phyloP scores from a whole-genome alignment of 202 grass and related monocot species.

The Thinopyrum obtusiflorum region DNA sequence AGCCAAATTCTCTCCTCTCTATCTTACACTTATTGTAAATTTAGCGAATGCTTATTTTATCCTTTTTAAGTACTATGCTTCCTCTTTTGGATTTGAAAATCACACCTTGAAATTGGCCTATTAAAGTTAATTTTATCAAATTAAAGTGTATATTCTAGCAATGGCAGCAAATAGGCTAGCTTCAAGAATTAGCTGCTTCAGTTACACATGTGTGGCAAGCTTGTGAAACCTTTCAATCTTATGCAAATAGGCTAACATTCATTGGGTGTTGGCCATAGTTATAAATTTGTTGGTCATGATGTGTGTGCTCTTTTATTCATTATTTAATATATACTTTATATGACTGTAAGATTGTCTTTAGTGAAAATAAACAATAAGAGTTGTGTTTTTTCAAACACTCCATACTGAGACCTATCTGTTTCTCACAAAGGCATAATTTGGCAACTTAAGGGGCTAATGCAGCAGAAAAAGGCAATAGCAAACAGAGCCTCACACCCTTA shows the following conservation, averaged over 20 bases:
- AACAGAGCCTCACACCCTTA: not conserved
- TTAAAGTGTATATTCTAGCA: not conserved
- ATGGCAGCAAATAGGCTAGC: constrained; percentile 1
- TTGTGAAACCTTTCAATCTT: not conserved
- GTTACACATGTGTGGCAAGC: constrained; percentile 11
- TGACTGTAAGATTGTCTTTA: not conserved
- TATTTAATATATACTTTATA: not conserved
- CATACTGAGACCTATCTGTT: not conserved
- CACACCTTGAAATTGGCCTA: not conserved
- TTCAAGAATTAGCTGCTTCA: not conserved
- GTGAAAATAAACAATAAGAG: not conserved
- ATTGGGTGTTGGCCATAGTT: not conserved
- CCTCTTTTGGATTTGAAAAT: not conserved
- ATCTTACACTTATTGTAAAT: not conserved
- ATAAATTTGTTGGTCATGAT: not conserved
- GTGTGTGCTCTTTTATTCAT: constrained; percentile 1
- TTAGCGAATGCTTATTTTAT: not conserved
- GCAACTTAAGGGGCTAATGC: not conserved
- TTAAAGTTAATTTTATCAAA: constrained; percentile 1
- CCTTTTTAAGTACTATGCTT: not conserved
- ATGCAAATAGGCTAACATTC: constrained; percentile 10
- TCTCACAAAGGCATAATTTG: not conserved
- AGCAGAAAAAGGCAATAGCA: not conserved
- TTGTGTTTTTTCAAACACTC: not conserved
- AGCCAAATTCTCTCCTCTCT: not conserved